These are phyloP conservation scores for Geosmithia morbida DNA, from an alignment of 2,329 filamentous ascomycete species.

Conservation along the genomic window DNA sequence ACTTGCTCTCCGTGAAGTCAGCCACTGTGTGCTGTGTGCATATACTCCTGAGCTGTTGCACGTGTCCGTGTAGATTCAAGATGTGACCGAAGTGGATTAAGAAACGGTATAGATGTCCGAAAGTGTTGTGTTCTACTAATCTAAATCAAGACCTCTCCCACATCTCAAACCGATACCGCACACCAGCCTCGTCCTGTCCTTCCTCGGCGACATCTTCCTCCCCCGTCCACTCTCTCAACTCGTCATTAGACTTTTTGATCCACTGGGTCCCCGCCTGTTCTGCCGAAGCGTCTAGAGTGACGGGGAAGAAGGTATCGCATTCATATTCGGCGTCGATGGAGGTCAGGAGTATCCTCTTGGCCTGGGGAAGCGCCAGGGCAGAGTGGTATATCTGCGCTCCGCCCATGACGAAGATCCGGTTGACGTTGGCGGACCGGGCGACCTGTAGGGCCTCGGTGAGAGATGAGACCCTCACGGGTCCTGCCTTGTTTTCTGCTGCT, in stretches of 20 bases:
- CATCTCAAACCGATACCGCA: slow-evolving; percentile 58
- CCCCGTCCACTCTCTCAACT: slow-evolving; percentile 49
- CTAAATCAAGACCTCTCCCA: slow-evolving; percentile 40
- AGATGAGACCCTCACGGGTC: slow-evolving; percentile 43
- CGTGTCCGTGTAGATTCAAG: too few species aligned
- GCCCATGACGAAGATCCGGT: slow-evolving; percentile 73
- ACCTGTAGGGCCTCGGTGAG: slow-evolving; percentile 41
- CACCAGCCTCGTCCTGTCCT: slow-evolving; percentile 46
- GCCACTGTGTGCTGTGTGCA: too few species aligned
- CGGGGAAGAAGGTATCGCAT: slow-evolving; percentile 61
- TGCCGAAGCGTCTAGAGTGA: slow-evolving; percentile 30
- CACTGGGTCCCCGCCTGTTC: slow-evolving; percentile 27
- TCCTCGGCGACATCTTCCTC: slow-evolving; percentile 39
- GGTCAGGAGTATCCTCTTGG: slow-evolving; percentile 54
- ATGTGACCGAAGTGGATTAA: too few species aligned
- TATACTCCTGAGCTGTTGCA: too few species aligned
- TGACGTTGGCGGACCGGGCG: slow-evolving; percentile 27
- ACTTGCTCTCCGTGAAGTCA: too few species aligned
- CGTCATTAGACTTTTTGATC: slow-evolving; percentile 33
- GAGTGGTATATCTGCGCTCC: slow-evolving; percentile 73
- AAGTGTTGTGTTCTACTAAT: too few species aligned
- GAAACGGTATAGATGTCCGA: too few species aligned
- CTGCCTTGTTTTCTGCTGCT: slow-evolving; percentile 8
- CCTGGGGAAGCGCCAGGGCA: slow-evolving; percentile 44
- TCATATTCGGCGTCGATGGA: slow-evolving; percentile 54